Evolutionary conservation across 495 filamentous ascomycete genomes (phyloP).

Genomic region (Aspergillus sclerotiicarbonarius): DNA sequence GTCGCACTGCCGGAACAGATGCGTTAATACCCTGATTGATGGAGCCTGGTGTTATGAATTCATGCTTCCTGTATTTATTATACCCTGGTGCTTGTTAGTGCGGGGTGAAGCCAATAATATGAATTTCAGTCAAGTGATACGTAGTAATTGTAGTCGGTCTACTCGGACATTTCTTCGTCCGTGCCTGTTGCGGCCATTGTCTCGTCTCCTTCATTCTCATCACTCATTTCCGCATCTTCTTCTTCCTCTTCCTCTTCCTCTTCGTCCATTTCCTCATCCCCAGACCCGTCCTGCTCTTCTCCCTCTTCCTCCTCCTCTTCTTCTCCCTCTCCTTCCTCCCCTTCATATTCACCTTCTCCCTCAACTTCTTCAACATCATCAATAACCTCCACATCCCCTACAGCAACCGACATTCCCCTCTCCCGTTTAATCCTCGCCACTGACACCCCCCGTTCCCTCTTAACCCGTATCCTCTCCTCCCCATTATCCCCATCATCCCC

Average conservation of each 20-base stretch:
- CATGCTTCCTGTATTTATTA: no score
- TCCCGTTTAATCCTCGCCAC: background rate
- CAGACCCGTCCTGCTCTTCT: background rate
- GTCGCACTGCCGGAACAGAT: no score
- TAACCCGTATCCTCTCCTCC: conserved; percentile 15
- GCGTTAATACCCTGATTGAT: no score
- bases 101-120: no score
- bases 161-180: background rate
- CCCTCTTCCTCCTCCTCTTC: background rate
- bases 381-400: background rate
- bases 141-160: background rate
- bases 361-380: conserved; percentile 11
- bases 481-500: conserved; percentile 18
- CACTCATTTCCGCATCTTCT: background rate
- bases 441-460: background rate
- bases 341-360: conserved; percentile 1
- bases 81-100: no score
- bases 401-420: background rate
- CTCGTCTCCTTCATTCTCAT: background rate
- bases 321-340: conserved; percentile 8
- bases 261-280: background rate
- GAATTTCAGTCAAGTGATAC: background rate
- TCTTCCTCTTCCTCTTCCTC: background rate
- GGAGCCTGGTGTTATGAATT: no score
- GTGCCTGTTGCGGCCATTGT: background rate